Evolutionary conservation across 2,329 filamentous ascomycete genomes (phyloP).

Genomic region (Scleromitrula shiraiana): DNA sequence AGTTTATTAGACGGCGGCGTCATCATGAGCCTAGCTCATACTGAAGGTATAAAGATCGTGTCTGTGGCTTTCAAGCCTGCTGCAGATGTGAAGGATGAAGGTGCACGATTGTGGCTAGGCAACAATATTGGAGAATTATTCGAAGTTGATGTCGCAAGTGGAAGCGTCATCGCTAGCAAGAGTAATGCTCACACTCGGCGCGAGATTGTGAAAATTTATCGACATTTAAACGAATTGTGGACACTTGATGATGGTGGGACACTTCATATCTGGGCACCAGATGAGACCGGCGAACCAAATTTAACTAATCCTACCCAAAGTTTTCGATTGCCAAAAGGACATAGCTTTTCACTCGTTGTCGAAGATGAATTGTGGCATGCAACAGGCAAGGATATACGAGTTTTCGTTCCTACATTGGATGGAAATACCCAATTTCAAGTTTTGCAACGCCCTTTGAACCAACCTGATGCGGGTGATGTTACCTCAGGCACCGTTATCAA

Average conservation of each 20-base stretch:
- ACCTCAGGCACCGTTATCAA: conserved; percentile 73
- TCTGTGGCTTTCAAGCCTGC: conserved; percentile 82
- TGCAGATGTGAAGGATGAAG: conserved; percentile 69
- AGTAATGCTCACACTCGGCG: conserved; percentile 65
- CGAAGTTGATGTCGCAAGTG: conserved; percentile 74
- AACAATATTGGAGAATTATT: conserved; percentile 82
- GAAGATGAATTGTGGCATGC: conserved; percentile 82
- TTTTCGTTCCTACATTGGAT: conserved; percentile 68
- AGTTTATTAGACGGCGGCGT: conserved; percentile 74
- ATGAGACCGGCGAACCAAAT: conserved; percentile 62
- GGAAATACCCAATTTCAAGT: conserved; percentile 68
- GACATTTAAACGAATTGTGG: conserved; percentile 87
- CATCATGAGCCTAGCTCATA: conserved; percentile 72
- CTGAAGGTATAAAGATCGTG: conserved; percentile 75
- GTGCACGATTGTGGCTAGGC: conserved; percentile 77
- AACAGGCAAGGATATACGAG: conserved; percentile 74
- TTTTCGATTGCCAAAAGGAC: conserved; percentile 70
- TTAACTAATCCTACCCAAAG: conserved; percentile 64
- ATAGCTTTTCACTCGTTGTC: conserved; percentile 84
- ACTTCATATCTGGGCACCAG: conserved; percentile 79
- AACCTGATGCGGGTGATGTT: conserved; percentile 73
- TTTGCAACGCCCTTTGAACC: conserved; percentile 59
- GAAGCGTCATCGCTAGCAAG: conserved; percentile 62
- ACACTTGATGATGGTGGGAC: conserved; percentile 85
- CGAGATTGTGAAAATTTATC: conserved; percentile 77